A percentile compares a stretch with the other conserved stretches of the same genome.
Conservation (phyloP, 768 basidiomycete species). For the Daedaleopsis nitida region DNA sequence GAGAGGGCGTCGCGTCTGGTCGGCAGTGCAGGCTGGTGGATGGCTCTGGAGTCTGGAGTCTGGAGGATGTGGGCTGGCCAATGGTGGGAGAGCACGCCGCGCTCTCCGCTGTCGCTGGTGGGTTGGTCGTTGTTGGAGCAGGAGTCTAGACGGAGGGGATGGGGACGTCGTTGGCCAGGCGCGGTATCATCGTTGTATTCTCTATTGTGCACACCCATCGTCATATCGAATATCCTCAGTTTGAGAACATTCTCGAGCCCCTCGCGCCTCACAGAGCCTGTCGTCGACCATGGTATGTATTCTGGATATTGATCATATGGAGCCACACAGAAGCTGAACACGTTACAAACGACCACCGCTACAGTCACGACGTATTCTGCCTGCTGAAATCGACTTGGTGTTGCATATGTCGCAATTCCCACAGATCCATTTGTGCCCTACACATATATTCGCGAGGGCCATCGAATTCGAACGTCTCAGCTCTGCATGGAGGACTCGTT, state of each 20-base stretch:
- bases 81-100: not conserved
- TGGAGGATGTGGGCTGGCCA: slow-evolving; percentile 7
- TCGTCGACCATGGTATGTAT: not conserved
- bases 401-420: too few species aligned
- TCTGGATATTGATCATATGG: not conserved
- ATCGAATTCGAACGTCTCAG: too few species aligned
- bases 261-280: not conserved
- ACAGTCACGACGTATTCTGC: too few species aligned
- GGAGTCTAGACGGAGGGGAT: slow-evolving; percentile 1
- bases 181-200: slow-evolving; percentile 21
- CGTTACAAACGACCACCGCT: too few species aligned
- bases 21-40: slow-evolving; percentile 13
- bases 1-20: slow-evolving; percentile 72
- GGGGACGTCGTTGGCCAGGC: slow-evolving; percentile 16
- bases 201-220: slow-evolving; percentile 7
- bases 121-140: not conserved
- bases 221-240: not conserved
- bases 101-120: not conserved
- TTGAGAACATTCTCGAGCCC: not conserved
- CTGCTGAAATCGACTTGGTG: too few species aligned
- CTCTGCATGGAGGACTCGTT: too few species aligned
- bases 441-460: too few species aligned
- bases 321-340: too few species aligned
- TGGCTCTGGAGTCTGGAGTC: too few species aligned
- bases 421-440: too few species aligned